Percentiles rank a stretch among this genome's conserved stretches.
These are phyloP conservation scores for Calonectria hongkongensis DNA, from an alignment of 2,329 filamentous ascomycete species.

Conservation along the genomic window DNA sequence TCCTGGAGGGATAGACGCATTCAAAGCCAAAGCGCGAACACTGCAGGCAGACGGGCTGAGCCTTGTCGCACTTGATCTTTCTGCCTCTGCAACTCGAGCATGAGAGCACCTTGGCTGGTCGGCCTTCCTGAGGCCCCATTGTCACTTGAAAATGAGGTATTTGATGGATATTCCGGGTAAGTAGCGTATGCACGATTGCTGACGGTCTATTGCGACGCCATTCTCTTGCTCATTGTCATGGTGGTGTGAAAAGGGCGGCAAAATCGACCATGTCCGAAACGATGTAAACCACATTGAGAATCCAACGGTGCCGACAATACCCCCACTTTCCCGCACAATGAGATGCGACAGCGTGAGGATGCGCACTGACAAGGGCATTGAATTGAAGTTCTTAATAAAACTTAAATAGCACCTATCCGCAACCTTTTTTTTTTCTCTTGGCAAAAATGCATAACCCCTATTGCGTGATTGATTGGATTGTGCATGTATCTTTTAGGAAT, in stretches of 20 bases:
- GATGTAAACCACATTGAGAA: conserved; percentile 4
- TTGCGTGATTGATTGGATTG: background rate
- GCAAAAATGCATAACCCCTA: background rate
- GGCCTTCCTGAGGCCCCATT: conserved; percentile 48
- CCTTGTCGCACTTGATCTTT: conserved; percentile 77
- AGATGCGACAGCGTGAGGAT: background rate
- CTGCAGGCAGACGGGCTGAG: conserved; percentile 70
- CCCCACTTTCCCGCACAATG: background rate
- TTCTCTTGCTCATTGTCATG: background rate
- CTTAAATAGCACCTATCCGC: background rate
- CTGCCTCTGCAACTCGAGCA: conserved; percentile 79
- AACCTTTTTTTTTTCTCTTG: background rate
- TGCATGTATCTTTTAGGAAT: conserved; percentile 25
- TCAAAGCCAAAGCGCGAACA: conserved; percentile 69
- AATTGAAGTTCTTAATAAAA: background rate
- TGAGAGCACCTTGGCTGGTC: conserved; percentile 62
- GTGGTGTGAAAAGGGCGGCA: conserved; percentile 13
- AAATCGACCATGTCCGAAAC: conserved; percentile 1
- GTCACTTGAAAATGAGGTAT: conserved; percentile 24
- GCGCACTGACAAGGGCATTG: background rate
- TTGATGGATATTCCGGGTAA: background rate
- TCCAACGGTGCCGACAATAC: conserved; percentile 1
- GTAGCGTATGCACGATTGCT: background rate
- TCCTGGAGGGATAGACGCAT: conserved; percentile 68
- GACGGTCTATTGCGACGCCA: background rate